Conservation (phyloP, 1,284 basidiomycete genomes). For the Omphalotus olearius region DNA sequence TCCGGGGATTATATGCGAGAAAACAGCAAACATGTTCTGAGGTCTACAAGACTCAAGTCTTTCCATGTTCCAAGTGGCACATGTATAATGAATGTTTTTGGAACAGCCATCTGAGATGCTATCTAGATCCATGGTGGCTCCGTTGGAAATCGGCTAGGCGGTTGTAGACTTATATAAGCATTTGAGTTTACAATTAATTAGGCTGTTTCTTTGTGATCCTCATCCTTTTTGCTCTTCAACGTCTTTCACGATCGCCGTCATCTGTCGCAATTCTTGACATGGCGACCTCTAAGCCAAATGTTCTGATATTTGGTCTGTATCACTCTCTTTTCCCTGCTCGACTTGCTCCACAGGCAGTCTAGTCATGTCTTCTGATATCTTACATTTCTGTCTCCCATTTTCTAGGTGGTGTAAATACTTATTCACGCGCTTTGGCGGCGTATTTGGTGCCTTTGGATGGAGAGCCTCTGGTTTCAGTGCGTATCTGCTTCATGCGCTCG, state of each 20-base stretch:
- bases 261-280: conserved; percentile 16
- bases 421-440: conserved; percentile 61
- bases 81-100: no score
- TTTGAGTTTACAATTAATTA: no score
- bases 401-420: conserved; percentile 74
- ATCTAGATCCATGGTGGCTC: no score
- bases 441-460: conserved; percentile 60
- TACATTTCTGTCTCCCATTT: conserved; percentile 9
- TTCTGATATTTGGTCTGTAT: conserved; percentile 73
- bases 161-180: no score
- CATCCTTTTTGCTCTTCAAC: not conserved
- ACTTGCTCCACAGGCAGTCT: not conserved
- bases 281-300: conserved; percentile 54
- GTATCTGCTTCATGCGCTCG: conserved; percentile 26
- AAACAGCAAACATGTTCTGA: no score
- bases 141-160: no score
- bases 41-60: no score
- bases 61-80: no score
- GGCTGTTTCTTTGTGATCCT: no score
- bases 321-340: not conserved
- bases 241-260: conserved; percentile 7
- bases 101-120: no score
- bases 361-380: conserved; percentile 10
- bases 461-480: conserved; percentile 68
- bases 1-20: not conserved